Evolutionary conservation across 73 alveolate genomes (phyloP), one percentile per base, ranked within the genome.

Genomic region (Paramecium caudatum): DNA sequence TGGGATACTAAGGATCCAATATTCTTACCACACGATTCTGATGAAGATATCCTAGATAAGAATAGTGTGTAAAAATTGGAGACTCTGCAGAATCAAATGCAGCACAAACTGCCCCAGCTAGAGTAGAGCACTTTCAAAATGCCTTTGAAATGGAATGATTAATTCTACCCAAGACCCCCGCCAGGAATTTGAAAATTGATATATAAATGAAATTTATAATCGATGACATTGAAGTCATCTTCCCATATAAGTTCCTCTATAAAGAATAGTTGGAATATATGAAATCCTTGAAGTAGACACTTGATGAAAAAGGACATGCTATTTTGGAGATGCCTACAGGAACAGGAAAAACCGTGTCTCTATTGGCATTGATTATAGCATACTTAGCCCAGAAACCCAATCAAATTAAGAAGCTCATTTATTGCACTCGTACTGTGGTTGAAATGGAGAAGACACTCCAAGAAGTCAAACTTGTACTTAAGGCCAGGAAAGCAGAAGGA

Each of bases 251-350:
- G 62, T 70, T 87, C 46, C 96, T 94, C 19, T 94, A 94, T 90
- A 94, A 94, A n/a, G 98, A 95, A 91, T 61, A 95, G 82, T 88
- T 84, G 47, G 94, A 85, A 21, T 95, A 95, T 90, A 95, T 95
- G 98, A 68, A 48, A 61, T 93, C 91, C 48, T 92, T 95, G 7
- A 95, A 95, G 47, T 21, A 61, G 17, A 93, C 92, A 45, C 83
- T 95, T 9, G 98, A 95, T 65, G 82, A 91, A 30, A 91, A 93
- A 87, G 98, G 98, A 15, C 98, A 95, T 82, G 97, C 94, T 13
- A 91, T 95, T 15, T 62, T 95, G 34, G 98, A 95, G 81, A 95
- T 95, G 98, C 98, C 98, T 37, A 95, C 98, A 87, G 98, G 98
- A 45, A 95, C 98, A 69, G 98, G 98, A 3, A 95, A 95, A 90